A percentile compares a stretch with the other conserved stretches of the same genome.
Evolutionary conservation across 768 basidiomycete genomes (phyloP).

Genomic region (Agaricus blazei): DNA sequence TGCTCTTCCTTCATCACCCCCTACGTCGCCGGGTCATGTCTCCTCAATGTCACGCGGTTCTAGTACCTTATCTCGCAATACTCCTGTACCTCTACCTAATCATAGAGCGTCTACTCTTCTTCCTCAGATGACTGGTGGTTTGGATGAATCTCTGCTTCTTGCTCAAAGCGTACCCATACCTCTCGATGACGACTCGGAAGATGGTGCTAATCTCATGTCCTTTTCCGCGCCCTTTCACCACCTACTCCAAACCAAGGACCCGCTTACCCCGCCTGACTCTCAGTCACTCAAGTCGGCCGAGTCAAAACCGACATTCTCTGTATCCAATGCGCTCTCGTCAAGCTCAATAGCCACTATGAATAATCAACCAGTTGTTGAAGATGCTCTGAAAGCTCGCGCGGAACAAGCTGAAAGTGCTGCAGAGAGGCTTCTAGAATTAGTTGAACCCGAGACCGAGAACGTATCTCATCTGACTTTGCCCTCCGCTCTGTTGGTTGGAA

Average conservation of each 20-base stretch:
- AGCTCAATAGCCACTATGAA: constrained; percentile 37
- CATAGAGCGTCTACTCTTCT: constrained; percentile 38
- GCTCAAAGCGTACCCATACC: constrained; percentile 75
- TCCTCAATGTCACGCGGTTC: constrained; percentile 25
- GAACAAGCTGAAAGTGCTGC: constrained; percentile 94
- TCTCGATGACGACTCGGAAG: constrained; percentile 68
- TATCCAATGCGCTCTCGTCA: constrained; percentile 59
- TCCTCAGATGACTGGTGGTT: constrained; percentile 29
- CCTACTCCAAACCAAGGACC: constrained; percentile 28
- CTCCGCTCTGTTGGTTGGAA: constrained; percentile 39
- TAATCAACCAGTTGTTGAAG: constrained; percentile 62
- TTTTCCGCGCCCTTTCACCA: constrained; percentile 67
- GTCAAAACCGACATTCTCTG: constrained; percentile 40
- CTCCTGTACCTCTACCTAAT: constrained; percentile 27
- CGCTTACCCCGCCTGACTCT: constrained; percentile 29
- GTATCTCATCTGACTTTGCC: constrained; percentile 48
- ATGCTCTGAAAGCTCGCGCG: constrained; percentile 80
- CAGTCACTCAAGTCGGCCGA: constrained; percentile 49
- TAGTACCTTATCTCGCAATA: constrained; percentile 17
- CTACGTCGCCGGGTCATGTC: constrained; percentile 24
- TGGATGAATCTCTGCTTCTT: constrained; percentile 62
- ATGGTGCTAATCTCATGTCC: constrained; percentile 60
- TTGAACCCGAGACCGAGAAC: constrained; percentile 38
- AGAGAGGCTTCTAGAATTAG: constrained; percentile 79
- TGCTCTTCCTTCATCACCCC: constrained; percentile 32